Conservation (phyloP, 257 asterid genomes). For the Ocimum tenuiflorum region DNA sequence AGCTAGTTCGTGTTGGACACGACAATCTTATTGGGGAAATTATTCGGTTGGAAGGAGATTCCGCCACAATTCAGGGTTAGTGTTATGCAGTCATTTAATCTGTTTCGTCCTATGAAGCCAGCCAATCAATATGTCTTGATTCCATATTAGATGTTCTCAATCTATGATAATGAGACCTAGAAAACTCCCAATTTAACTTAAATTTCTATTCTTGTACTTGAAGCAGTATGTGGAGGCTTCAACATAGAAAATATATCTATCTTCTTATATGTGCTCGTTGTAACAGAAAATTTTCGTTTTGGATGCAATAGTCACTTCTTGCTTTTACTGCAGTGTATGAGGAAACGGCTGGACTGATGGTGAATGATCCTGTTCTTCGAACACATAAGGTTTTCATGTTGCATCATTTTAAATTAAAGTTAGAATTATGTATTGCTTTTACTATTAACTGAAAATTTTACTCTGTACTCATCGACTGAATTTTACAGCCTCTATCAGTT, state of each 20-base stretch:
- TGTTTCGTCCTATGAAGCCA: background rate
- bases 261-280: background rate
- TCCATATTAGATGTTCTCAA: no score
- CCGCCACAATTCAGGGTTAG: conserved; percentile 96
- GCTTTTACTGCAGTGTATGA: conserved; percentile 65
- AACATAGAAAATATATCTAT: background rate
- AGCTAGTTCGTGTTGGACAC: conserved; percentile 94
- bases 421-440: background rate
- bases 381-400: conserved; percentile 69
- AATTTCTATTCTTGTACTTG: no score
- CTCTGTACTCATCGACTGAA: background rate
- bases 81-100: no score
- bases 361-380: conserved; percentile 95
- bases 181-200: no score
- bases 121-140: background rate
- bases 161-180: no score
- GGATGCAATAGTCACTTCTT: background rate
- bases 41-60: conserved; percentile 96
- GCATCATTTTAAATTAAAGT: background rate
- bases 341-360: conserved; percentile 95
- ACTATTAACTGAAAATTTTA: background rate
- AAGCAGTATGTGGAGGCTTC: background rate
- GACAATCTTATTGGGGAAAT: conserved; percentile 97
- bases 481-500: conserved; percentile 83
- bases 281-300: background rate